A percentile compares a stretch with the other conserved stretches of the same genome.
Conservation (phyloP, 2,329 filamentous ascomycete genomes). For the Emergomyces pasteurianus region DNA sequence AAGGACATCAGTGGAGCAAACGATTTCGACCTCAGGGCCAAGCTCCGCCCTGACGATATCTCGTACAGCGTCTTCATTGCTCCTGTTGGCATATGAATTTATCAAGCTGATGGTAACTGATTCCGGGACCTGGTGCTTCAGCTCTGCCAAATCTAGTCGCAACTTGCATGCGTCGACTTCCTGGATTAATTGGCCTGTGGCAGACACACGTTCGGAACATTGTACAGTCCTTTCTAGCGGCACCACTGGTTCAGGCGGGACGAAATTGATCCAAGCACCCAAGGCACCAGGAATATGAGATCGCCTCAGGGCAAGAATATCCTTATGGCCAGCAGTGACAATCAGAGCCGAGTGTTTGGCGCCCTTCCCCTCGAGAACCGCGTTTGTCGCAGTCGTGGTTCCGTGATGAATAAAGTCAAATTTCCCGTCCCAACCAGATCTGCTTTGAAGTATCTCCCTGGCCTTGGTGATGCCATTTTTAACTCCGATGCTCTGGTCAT, state of each 20-base stretch:
- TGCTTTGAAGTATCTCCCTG: slow-evolving; percentile 26
- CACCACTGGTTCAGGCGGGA: slow-evolving; percentile 37
- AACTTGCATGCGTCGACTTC: slow-evolving; percentile 31
- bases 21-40: slow-evolving; percentile 31
- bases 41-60: slow-evolving; percentile 33
- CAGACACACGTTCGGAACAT: slow-evolving; percentile 34
- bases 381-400: slow-evolving; percentile 40
- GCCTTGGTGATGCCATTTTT: slow-evolving; percentile 35
- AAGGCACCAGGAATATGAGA: slow-evolving; percentile 42
- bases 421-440: slow-evolving; percentile 32
- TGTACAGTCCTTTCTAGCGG: slow-evolving; percentile 38
- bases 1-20: slow-evolving; percentile 36
- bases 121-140: slow-evolving; percentile 32
- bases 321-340: slow-evolving; percentile 39
- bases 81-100: slow-evolving; percentile 36
- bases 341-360: slow-evolving; percentile 34
- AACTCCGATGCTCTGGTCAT: slow-evolving; percentile 38
- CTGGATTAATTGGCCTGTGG: slow-evolving; percentile 30
- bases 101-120: slow-evolving; percentile 37
- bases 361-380: slow-evolving; percentile 39
- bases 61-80: slow-evolving; percentile 31
- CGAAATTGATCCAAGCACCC: slow-evolving; percentile 39
- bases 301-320: slow-evolving; percentile 35
- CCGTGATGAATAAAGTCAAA: slow-evolving; percentile 41
- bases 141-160: slow-evolving; percentile 24